A percentile compares a stretch with the other conserved stretches of the same genome.
phyloP scores from a whole-genome alignment of 2,329 filamentous ascomycete species.

The Colletotrichum salicis region DNA sequence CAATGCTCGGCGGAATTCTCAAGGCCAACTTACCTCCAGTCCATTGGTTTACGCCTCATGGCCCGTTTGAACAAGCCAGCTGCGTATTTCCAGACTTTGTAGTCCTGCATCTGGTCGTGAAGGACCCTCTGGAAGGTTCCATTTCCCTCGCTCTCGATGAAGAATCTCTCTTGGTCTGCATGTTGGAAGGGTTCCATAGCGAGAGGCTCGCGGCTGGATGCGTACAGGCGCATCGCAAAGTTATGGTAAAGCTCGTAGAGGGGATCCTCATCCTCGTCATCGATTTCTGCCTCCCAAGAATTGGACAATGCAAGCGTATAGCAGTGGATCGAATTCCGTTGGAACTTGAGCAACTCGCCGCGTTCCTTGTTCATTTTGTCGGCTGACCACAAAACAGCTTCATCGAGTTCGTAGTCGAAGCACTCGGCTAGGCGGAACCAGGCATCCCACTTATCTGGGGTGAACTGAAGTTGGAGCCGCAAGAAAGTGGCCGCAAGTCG shows the following conservation, averaged over 20 bases:
- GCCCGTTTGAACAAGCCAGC: constrained; percentile 67
- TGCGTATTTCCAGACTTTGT: constrained; percentile 71
- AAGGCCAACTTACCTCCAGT: constrained; percentile 64
- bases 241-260: constrained; percentile 69
- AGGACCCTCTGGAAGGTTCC: constrained; percentile 63
- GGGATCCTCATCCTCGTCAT: constrained; percentile 60
- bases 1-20: neutral
- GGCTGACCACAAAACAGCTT: constrained; percentile 86
- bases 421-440: constrained; percentile 91
- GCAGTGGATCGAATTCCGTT: constrained; percentile 85
- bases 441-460: constrained; percentile 84
- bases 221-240: constrained; percentile 71
- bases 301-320: constrained; percentile 72
- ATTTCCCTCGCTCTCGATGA: constrained; percentile 61
- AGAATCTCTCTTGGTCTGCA: constrained; percentile 66
- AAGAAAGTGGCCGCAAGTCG: constrained; percentile 84
- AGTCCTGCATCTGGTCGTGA: constrained; percentile 67
- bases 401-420: constrained; percentile 88
- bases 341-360: constrained; percentile 77
- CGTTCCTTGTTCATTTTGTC: constrained; percentile 91
- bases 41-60: constrained; percentile 62
- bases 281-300: constrained; percentile 57
- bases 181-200: constrained; percentile 71
- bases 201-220: constrained; percentile 70
- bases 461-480: constrained; percentile 84